Conservation (phyloP, 495 filamentous ascomycete species). For the Aspergillus nidulans region DNA sequence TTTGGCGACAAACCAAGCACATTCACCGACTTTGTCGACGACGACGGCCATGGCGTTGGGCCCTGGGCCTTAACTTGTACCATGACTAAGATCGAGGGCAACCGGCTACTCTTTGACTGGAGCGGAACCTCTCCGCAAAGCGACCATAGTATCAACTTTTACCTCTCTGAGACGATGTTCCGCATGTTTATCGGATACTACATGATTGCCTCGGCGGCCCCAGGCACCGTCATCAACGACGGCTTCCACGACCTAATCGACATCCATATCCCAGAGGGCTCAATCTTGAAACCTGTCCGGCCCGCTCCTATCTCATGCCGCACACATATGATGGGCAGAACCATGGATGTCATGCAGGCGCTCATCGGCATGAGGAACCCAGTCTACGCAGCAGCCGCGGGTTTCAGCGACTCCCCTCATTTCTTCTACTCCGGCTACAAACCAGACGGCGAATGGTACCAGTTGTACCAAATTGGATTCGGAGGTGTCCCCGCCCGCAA, state of each 20-base stretch:
- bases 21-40: slow-evolving; percentile 50
- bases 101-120: slow-evolving; percentile 44
- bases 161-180: slow-evolving; percentile 49
- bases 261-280: slow-evolving; percentile 41
- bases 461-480: slow-evolving; percentile 50
- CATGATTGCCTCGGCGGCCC: slow-evolving; percentile 43
- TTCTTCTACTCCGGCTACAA: slow-evolving; percentile 51
- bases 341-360: slow-evolving; percentile 47
- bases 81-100: slow-evolving; percentile 34
- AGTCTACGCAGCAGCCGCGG: slow-evolving; percentile 44
- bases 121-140: slow-evolving; percentile 45
- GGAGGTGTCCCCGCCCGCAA: slow-evolving; percentile 46
- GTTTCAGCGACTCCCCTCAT: slow-evolving; percentile 48
- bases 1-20: slow-evolving; percentile 38
- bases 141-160: slow-evolving; percentile 47
- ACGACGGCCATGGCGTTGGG: slow-evolving; percentile 46
- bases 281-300: slow-evolving; percentile 43
- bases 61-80: slow-evolving; percentile 48
- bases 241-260: slow-evolving; percentile 49
- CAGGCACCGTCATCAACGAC: slow-evolving; percentile 42
- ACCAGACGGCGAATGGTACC: slow-evolving; percentile 46
- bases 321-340: slow-evolving; percentile 43
- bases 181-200: slow-evolving; percentile 50
- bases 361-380: slow-evolving; percentile 45
- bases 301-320: slow-evolving; percentile 47